phyloP scores from a whole-genome alignment of 106 monocot species.

The Dendrobium officinale region DNA sequence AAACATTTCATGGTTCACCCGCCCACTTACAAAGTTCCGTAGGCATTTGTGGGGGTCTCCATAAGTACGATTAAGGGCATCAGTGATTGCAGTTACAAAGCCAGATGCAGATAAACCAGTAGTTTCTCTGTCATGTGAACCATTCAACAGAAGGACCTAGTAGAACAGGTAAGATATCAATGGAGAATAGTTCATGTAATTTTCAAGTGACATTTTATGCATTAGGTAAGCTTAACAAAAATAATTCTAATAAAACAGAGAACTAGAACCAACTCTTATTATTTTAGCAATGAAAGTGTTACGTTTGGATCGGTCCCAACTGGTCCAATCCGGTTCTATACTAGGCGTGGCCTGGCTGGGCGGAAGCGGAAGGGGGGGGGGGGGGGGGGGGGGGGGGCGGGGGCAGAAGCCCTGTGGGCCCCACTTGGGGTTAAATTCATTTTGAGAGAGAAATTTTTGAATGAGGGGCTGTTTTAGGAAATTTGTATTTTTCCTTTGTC shows the following conservation, averaged over 20 bases:
- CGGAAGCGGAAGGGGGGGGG: too few species aligned
- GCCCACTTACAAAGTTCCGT: conserved; percentile 55
- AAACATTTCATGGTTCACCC: background rate
- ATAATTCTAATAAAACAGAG: background rate
- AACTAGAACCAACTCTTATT: background rate
- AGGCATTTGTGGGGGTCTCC: conserved; percentile 63
- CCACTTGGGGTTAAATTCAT: too few species aligned
- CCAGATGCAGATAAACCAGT: conserved; percentile 65
- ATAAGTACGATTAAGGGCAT: conserved; percentile 86
- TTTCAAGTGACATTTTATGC: background rate
- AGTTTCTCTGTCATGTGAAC: conserved; percentile 92
- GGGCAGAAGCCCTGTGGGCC: too few species aligned
- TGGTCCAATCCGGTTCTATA: too few species aligned
- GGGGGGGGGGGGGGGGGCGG: too few species aligned
- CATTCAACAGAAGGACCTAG: conserved; percentile 90
- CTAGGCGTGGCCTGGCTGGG: too few species aligned
- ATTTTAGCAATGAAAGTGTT: background rate
- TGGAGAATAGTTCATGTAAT: background rate
- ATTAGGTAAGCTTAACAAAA: background rate
- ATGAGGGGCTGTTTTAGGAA: too few species aligned
- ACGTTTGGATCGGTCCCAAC: too few species aligned
- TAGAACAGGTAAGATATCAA: background rate
- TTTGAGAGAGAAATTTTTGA: too few species aligned
- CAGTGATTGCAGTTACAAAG: conserved; percentile 86
- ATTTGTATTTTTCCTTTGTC: too few species aligned